A percentile compares a stretch with the other conserved stretches of the same genome.
phyloP scores from a whole-genome alignment of 1,284 basidiomycete species.

The Thelephora terrestris region DNA sequence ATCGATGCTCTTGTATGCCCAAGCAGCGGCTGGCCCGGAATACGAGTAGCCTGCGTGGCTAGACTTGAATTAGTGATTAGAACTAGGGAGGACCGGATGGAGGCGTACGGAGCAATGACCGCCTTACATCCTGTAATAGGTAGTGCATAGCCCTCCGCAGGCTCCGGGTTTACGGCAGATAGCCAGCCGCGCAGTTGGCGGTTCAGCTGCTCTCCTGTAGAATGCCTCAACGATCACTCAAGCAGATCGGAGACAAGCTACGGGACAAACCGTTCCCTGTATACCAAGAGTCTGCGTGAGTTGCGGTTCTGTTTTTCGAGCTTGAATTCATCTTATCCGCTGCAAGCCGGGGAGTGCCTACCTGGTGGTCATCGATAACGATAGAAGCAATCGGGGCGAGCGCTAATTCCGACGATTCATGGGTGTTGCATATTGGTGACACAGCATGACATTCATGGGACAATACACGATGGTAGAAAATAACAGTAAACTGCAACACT shows the following conservation, averaged over 20 bases:
- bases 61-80: conserved; percentile 6
- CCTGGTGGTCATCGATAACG: neutral
- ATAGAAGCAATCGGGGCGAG: neutral
- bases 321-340: no score
- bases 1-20: conserved; percentile 91
- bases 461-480: conserved; percentile 27
- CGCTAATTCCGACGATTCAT: neutral
- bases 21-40: conserved; percentile 89
- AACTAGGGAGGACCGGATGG: conserved; percentile 5
- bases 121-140: conserved; percentile 80
- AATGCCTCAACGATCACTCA: conserved; percentile 3
- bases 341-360: neutral
- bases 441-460: conserved; percentile 14
- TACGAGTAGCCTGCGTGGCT: conserved; percentile 97
- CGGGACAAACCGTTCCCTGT: conserved; percentile 48
- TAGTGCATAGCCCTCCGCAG: conserved; percentile 35
- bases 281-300: conserved; percentile 93
- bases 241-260: neutral
- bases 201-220: conserved; percentile 44
- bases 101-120: conserved; percentile 86
- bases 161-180: conserved; percentile 40
- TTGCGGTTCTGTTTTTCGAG: conserved; percentile 30
- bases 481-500: conserved; percentile 16
- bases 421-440: conserved; percentile 27
- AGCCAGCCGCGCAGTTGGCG: conserved; percentile 61